Evolutionary conservation across 2,329 filamentous ascomycete species (phyloP).

Genomic region (Cercospora nicotianae): DNA sequence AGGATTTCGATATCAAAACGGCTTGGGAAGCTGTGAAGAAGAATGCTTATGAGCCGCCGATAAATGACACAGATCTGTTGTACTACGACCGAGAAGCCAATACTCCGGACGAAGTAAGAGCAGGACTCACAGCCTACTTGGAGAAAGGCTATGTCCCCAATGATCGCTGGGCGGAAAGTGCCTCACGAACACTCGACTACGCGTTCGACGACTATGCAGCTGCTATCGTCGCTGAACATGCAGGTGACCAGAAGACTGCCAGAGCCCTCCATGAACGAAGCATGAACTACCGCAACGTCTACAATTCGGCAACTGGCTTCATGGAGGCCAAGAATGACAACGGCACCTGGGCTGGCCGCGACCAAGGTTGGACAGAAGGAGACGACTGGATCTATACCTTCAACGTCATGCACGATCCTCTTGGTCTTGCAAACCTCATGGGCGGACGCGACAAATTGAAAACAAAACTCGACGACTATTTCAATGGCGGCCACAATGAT

Average conservation of each 20-base stretch:
- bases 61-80: slow-evolving; percentile 47
- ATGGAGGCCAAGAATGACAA: slow-evolving; percentile 53
- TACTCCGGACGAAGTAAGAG: slow-evolving; percentile 50
- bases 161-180: slow-evolving; percentile 51
- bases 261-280: slow-evolving; percentile 40
- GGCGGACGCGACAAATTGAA: slow-evolving; percentile 43
- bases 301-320: slow-evolving; percentile 48
- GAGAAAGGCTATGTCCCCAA: slow-evolving; percentile 51
- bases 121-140: slow-evolving; percentile 49
- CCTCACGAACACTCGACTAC: slow-evolving; percentile 51
- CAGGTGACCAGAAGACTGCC: slow-evolving; percentile 39
- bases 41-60: slow-evolving; percentile 49
- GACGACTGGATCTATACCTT: slow-evolving; percentile 55
- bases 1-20: slow-evolving; percentile 45
- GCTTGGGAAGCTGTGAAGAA: slow-evolving; percentile 49
- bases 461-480: slow-evolving; percentile 48
- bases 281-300: slow-evolving; percentile 46
- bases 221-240: slow-evolving; percentile 44
- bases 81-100: slow-evolving; percentile 52
- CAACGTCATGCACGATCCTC: slow-evolving; percentile 50
- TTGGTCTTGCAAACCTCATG: slow-evolving; percentile 47
- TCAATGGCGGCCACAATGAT: slow-evolving; percentile 49
- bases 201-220: slow-evolving; percentile 51
- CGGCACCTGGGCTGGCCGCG: slow-evolving; percentile 47
- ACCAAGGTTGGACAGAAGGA: slow-evolving; percentile 53